Percentiles rank a stretch among this genome's conserved stretches.
Evolutionary conservation across 495 filamentous ascomycete genomes (phyloP).

Genomic region (Massariosphaeria phaeospora): DNA sequence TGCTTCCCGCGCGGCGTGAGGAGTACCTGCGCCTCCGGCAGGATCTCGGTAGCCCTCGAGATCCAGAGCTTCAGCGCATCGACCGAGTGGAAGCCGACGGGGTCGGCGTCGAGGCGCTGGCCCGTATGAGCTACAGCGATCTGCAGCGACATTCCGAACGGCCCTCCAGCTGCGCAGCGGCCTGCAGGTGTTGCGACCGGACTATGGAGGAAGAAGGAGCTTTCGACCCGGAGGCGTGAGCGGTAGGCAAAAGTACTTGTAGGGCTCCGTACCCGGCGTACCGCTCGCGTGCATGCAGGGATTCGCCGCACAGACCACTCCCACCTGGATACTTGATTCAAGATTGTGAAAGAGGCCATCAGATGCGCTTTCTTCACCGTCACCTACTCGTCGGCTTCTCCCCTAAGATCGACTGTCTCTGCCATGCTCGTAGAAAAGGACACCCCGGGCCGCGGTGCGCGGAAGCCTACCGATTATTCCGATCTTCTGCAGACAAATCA

Average conservation of each 20-base stretch:
- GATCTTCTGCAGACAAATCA: constrained; percentile 23
- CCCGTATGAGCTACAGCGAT: constrained; percentile 86
- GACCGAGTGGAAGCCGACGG: constrained; percentile 56
- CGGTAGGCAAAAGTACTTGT: constrained; percentile 8
- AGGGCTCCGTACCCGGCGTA: too few species aligned
- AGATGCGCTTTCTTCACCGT: constrained; percentile 2
- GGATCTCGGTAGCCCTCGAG: constrained; percentile 59
- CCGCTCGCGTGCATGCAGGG: constrained; percentile 18
- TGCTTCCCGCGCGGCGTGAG: constrained; percentile 79
- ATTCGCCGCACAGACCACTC: not conserved
- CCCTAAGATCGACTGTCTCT: not conserved
- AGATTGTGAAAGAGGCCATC: not conserved
- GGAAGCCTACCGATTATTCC: constrained; percentile 6
- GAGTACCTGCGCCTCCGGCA: constrained; percentile 66
- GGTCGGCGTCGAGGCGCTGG: constrained; percentile 70
- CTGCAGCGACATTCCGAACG: constrained; percentile 62
- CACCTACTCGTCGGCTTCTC: not conserved
- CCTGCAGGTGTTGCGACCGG: constrained; percentile 10
- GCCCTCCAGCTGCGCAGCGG: constrained; percentile 12
- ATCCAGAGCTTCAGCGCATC: constrained; percentile 69
- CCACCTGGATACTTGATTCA: too few species aligned
- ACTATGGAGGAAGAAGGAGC: not conserved
- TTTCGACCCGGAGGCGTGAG: not conserved
- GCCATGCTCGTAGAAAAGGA: constrained; percentile 14
- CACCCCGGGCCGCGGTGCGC: not conserved